Percentiles rank a stretch among this genome's conserved stretches.
These are phyloP conservation scores for Nemania abortiva DNA, from an alignment of 2,329 filamentous ascomycete genomes.

Conservation along the genomic window DNA sequence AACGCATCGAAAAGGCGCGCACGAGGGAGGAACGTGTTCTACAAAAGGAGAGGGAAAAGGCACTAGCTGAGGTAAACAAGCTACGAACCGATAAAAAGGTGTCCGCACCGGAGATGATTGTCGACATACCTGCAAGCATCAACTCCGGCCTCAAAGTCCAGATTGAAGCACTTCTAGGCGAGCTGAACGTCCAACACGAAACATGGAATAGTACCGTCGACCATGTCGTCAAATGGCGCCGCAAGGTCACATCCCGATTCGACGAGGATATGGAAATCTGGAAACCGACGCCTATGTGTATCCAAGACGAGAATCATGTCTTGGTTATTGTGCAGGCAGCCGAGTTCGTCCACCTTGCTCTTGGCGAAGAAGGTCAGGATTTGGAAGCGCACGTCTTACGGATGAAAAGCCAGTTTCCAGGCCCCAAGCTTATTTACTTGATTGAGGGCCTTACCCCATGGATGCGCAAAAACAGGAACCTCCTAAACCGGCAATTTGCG, in stretches of 20 bases:
- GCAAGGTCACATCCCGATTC: slow-evolving; percentile 74
- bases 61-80: slow-evolving; percentile 80
- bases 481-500: slow-evolving; percentile 75
- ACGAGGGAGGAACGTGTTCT: slow-evolving; percentile 71
- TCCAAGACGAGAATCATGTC: slow-evolving; percentile 70
- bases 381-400: slow-evolving; percentile 70
- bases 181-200: slow-evolving; percentile 61
- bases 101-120: slow-evolving; percentile 81
- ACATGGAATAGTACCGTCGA: slow-evolving; percentile 61
- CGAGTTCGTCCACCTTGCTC: slow-evolving; percentile 73
- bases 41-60: slow-evolving; percentile 73
- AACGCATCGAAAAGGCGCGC: slow-evolving; percentile 67
- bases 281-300: slow-evolving; percentile 68
- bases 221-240: slow-evolving; percentile 74
- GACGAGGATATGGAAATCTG: slow-evolving; percentile 72
- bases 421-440: slow-evolving; percentile 72
- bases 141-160: slow-evolving; percentile 60
- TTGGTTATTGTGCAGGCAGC: slow-evolving; percentile 72
- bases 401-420: slow-evolving; percentile 66
- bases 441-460: slow-evolving; percentile 76
- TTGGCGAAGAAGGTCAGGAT: slow-evolving; percentile 59
- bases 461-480: slow-evolving; percentile 76
- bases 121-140: slow-evolving; percentile 73
- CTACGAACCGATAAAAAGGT: slow-evolving; percentile 78
- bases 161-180: slow-evolving; percentile 62